Evolutionary conservation across 306 rosid genomes (phyloP).

Genomic region (Boehmeria nivea): DNA sequence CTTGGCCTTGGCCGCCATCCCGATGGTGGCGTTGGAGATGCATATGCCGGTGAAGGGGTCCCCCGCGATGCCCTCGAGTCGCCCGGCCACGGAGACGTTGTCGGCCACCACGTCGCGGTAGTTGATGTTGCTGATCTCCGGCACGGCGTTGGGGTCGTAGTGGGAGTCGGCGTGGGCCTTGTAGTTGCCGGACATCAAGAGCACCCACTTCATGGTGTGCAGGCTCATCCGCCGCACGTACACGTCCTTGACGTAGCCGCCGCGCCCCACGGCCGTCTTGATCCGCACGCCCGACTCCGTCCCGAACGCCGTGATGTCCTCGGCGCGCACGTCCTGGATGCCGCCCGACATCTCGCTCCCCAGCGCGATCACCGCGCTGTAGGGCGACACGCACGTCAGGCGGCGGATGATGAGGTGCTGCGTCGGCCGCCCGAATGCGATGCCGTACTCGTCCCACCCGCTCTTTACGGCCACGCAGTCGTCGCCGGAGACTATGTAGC

Average conservation of each 20-base stretch:
- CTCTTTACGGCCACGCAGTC: slow-evolving; percentile 52
- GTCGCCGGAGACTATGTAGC: slow-evolving; percentile 45
- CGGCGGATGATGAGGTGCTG: slow-evolving; percentile 37
- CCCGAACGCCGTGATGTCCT: slow-evolving; percentile 36
- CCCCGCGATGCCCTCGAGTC: slow-evolving; percentile 65
- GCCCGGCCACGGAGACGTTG: slow-evolving; percentile 58
- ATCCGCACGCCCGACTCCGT: slow-evolving; percentile 44
- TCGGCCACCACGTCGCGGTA: slow-evolving; percentile 45
- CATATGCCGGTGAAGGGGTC: slow-evolving; percentile 69
- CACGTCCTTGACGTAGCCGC: slow-evolving; percentile 39
- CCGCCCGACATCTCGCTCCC: slow-evolving; percentile 54
- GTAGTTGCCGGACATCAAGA: slow-evolving; percentile 36
- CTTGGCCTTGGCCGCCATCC: slow-evolving; percentile 56
- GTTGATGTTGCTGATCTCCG: slow-evolving; percentile 34
- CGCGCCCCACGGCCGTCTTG: slow-evolving; percentile 45
- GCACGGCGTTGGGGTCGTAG: slow-evolving; percentile 31
- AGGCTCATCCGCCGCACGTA: slow-evolving; percentile 35
- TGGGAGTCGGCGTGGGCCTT: slow-evolving; percentile 38
- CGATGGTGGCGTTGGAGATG: slow-evolving; percentile 61
- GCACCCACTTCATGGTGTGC: slow-evolving; percentile 50
- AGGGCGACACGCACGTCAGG: slow-evolving; percentile 42
- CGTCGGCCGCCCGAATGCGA: slow-evolving; percentile 38
- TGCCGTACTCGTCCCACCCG: slow-evolving; percentile 53
- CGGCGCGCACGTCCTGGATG: slow-evolving; percentile 39
- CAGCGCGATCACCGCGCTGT: slow-evolving; percentile 40